phyloP scores from a whole-genome alignment of 768 basidiomycete genomes.

The Amanita molliuscula region DNA sequence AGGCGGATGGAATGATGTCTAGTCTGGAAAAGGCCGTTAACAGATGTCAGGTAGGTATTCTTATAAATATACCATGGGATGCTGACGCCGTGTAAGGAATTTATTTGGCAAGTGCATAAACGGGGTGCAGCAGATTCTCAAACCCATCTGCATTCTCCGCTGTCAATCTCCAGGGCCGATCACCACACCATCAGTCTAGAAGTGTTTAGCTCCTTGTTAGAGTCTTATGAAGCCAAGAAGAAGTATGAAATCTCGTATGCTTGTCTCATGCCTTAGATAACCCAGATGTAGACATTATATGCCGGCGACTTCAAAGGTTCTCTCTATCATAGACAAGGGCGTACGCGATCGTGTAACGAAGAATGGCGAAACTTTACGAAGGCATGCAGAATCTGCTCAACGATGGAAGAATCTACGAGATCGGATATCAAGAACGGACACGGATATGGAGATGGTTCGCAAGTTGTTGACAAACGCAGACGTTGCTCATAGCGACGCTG shows the following conservation, averaged over 20 bases:
- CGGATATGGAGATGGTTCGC: conserved; percentile 69
- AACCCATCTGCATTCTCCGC: conserved; percentile 28
- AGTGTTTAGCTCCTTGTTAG: conserved; percentile 52
- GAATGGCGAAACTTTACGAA: conserved; percentile 89
- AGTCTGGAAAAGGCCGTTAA: conserved; percentile 89
- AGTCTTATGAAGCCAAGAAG: conserved; percentile 83
- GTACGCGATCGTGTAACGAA: conserved; percentile 89
- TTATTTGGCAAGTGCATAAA: conserved; percentile 74
- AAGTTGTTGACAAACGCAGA: conserved; percentile 45
- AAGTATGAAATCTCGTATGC: conserved; percentile 37
- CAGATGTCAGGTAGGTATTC: conserved; percentile 66
- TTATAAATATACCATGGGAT: conserved; percentile 1
- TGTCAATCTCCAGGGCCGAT: conserved; percentile 38
- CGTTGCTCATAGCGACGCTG: conserved; percentile 48
- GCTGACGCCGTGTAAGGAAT: conserved; percentile 42
- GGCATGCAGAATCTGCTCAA: conserved; percentile 82
- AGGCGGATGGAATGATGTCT: conserved; percentile 97
- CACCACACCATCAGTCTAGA: conserved; percentile 47
- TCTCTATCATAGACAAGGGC: conserved; percentile 90
- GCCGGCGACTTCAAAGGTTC: conserved; percentile 86
- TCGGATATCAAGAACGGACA: conserved; percentile 70
- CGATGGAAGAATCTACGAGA: conserved; percentile 77
- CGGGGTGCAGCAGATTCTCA: conserved; percentile 36
- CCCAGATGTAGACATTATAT: conserved; percentile 66
- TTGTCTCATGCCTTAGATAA: background rate